Base-by-base conservation (phyloP, 352 stramenopile genomes). In the Phytopythium boreale region DNA sequence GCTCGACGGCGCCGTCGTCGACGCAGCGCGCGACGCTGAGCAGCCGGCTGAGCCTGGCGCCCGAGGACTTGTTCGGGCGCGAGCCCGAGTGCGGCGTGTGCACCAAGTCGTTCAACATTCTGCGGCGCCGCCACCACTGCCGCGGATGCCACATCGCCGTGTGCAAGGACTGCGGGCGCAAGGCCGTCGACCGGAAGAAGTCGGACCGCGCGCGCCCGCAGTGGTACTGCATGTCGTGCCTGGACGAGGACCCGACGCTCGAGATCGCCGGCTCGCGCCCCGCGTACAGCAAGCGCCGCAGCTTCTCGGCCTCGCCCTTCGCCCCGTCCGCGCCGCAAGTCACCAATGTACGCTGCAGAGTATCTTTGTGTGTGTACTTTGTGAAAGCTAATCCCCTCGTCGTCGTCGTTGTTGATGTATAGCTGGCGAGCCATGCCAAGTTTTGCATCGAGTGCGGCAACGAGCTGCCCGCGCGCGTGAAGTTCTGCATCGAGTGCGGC, bases 401-500 rank as follows among this genome's bases (percentile, higher is more conserved):
- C 59, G 27, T 52, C 46, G 44, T 22, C 36, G 34, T 8, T 31
- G 22, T n/a, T 8, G 12, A n/a, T 36, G 4, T 43, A 52, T 37
- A 92, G 82, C 65, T 90, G 49, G 69, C 78, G 27, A 90, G 77
- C 59, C 74, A 73, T n/a, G 68, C 76, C 65, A 92, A 92, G 66
- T 92, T 92, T 59, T 92, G 83, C 58, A 88, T 95, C 53, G 87
- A 95, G 61, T 95, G 87, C 64, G 87, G 87, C 44, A 86, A 95
- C 56, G 87, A 95, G 26, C 61, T 95, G 52, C 80, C 84, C 12
- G 70, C 74, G 20, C 71, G 79, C 31, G 87, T 95, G 29, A 95
- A 95, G 62, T 93, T 95, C 26, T 95, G 87, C 52, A 95, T 95
- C 62, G 84, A 95, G 60, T 95, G 87, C 57, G 87, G 87, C 19